Conservation (phyloP, 345 rosid species). For the Orychophragmus violaceus region DNA sequence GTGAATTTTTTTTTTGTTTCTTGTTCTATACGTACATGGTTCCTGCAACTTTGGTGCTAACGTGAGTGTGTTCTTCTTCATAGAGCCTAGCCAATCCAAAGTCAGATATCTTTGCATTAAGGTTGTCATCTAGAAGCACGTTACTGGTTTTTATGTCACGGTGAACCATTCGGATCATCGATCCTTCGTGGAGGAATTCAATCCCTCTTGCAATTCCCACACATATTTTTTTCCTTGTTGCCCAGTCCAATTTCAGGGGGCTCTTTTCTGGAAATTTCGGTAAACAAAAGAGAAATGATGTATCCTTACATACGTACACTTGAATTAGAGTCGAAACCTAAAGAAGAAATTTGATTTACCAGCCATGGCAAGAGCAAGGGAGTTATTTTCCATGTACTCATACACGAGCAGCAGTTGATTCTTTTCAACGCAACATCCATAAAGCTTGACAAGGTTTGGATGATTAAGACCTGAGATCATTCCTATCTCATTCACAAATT, state of each 20-base stretch:
- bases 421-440: slow-evolving; percentile 14
- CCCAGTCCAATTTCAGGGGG: slow-evolving; percentile 42
- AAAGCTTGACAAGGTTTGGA: slow-evolving; percentile 37
- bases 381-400: slow-evolving; percentile 43
- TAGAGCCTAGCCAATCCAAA: slow-evolving; percentile 62
- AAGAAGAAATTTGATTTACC: slow-evolving; percentile 6
- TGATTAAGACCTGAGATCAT: slow-evolving; percentile 38
- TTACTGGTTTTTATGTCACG: slow-evolving; percentile 60
- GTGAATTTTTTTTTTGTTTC: neutral
- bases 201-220: slow-evolving; percentile 60
- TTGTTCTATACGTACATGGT: slow-evolving; percentile 41
- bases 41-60: slow-evolving; percentile 58
- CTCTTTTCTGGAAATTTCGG: neutral
- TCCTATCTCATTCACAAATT: slow-evolving; percentile 40
- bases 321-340: neutral
- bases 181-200: slow-evolving; percentile 55
- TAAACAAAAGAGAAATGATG: neutral
- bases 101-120: slow-evolving; percentile 63
- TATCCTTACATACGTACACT: neutral
- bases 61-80: slow-evolving; percentile 45
- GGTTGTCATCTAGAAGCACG: slow-evolving; percentile 42
- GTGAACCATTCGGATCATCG: slow-evolving; percentile 48
- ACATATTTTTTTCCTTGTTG: slow-evolving; percentile 43
- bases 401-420: slow-evolving; percentile 35
- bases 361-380: slow-evolving; percentile 29